Conservation (phyloP, 2,329 filamentous ascomycete species). For the Diaporthe capsici region DNA sequence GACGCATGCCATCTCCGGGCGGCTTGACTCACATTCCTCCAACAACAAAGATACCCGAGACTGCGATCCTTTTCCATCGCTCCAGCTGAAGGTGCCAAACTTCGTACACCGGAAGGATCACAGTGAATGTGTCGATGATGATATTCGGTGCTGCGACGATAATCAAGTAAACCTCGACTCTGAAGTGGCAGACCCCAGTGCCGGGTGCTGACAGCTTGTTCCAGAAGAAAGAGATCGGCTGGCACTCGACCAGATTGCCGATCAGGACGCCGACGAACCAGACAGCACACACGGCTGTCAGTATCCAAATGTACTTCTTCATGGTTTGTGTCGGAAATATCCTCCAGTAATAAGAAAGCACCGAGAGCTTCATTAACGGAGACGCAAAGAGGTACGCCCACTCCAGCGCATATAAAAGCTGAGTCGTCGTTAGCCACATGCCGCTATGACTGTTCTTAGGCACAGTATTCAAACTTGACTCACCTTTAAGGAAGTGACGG, state of each 20-base stretch:
- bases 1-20: background rate
- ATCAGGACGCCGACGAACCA: constrained; percentile 22
- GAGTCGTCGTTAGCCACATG: background rate
- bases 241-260: constrained; percentile 22
- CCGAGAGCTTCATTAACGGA: constrained; percentile 15
- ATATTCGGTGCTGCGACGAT: constrained; percentile 25
- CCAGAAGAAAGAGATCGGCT: constrained; percentile 29
- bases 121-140: constrained; percentile 4
- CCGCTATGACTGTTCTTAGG: too few relatives aligned
- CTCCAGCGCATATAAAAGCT: constrained; percentile 29
- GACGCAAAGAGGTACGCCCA: constrained; percentile 28
- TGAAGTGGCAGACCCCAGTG: background rate
- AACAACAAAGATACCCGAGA: constrained; percentile 21
- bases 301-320: background rate
- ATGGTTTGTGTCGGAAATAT: constrained; percentile 16
- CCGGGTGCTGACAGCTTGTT: constrained; percentile 15
- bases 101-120: constrained; percentile 21
- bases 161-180: constrained; percentile 11
- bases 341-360: constrained; percentile 20
- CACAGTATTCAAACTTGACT: background rate
- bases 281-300: background rate
- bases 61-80: constrained; percentile 24
- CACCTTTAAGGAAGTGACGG: constrained; percentile 18
- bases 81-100: constrained; percentile 26
- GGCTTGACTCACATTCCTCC: constrained; percentile 16